phyloP scores from a whole-genome alignment of 169 alveolate species.

The Cryptosporidium meleagridis region DNA sequence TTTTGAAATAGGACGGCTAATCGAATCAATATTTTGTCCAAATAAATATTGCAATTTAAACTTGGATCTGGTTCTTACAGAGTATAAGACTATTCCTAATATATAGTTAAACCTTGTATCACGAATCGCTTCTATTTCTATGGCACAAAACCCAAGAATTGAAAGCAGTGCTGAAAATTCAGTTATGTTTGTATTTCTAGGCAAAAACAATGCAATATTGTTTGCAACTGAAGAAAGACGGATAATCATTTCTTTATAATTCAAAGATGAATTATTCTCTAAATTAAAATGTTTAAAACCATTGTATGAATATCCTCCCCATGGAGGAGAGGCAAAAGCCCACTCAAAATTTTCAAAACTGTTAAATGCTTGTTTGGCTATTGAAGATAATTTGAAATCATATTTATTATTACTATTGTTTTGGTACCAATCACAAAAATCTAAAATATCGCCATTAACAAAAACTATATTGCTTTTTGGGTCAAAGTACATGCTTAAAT shows the following conservation, averaged over 20 bases:
- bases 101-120: constrained; percentile 58
- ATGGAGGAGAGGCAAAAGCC: constrained; percentile 74
- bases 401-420: not conserved
- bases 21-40: constrained; percentile 23
- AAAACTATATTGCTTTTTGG: constrained; percentile 51
- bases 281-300: constrained; percentile 16
- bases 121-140: constrained; percentile 50
- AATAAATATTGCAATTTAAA: constrained; percentile 30
- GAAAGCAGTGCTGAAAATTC: constrained; percentile 38
- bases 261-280: not conserved
- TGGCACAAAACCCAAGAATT: constrained; percentile 44
- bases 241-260: constrained; percentile 45
- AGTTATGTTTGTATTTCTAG: constrained; percentile 42
- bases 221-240: constrained; percentile 30
- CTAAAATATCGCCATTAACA: constrained; percentile 53
- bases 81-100: constrained; percentile 34
- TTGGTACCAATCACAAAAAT: constrained; percentile 54
- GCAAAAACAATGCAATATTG: constrained; percentile 60
- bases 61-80: constrained; percentile 17
- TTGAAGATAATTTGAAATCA: not conserved
- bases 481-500: constrained; percentile 38
- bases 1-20: not conserved
- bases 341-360: constrained; percentile 41
- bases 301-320: constrained; percentile 70
- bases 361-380: not conserved